Evolutionary conservation across 1,284 basidiomycete species (phyloP).

Genomic region (Melanopsichium pennsylvanicum): DNA sequence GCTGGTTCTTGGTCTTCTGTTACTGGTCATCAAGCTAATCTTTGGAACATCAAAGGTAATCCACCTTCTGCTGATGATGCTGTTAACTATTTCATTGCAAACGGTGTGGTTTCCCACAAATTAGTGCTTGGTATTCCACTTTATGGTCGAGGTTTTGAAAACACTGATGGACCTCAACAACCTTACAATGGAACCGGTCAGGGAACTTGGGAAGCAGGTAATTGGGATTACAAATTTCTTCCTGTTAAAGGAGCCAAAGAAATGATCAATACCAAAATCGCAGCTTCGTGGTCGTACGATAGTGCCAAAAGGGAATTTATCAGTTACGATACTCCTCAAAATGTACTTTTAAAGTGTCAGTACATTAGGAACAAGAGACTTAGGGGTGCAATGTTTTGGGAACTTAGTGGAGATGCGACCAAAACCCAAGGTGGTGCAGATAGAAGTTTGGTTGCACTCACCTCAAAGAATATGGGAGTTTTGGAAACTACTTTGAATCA

Average conservation of each 20-base stretch:
- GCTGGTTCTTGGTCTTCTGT: constrained; percentile 72
- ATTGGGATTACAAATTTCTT: constrained; percentile 75
- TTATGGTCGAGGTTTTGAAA: constrained; percentile 79
- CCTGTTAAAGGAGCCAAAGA: constrained; percentile 76
- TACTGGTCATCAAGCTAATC: constrained; percentile 80
- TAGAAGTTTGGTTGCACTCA: constrained; percentile 38
- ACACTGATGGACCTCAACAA: constrained; percentile 77
- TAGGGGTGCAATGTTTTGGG: constrained; percentile 78
- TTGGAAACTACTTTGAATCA: constrained; percentile 74
- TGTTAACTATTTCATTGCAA: constrained; percentile 73
- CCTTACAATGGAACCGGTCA: constrained; percentile 80
- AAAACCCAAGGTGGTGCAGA: constrained; percentile 36
- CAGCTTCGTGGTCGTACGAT: constrained; percentile 79
- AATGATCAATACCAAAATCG: constrained; percentile 76
- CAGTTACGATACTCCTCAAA: constrained; percentile 78
- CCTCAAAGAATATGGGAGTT: constrained; percentile 37
- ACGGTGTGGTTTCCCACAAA: constrained; percentile 78
- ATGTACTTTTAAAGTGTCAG: constrained; percentile 76
- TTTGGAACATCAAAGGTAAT: constrained; percentile 71
- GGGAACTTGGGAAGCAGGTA: constrained; percentile 72
- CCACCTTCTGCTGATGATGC: constrained; percentile 73
- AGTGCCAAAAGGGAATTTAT: constrained; percentile 76
- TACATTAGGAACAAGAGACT: constrained; percentile 77
- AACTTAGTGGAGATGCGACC: constrained; percentile 65
- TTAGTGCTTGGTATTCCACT: constrained; percentile 75